Base-by-base conservation (phyloP, 768 basidiomycete species). In the Saitozyma sp. region DNA sequence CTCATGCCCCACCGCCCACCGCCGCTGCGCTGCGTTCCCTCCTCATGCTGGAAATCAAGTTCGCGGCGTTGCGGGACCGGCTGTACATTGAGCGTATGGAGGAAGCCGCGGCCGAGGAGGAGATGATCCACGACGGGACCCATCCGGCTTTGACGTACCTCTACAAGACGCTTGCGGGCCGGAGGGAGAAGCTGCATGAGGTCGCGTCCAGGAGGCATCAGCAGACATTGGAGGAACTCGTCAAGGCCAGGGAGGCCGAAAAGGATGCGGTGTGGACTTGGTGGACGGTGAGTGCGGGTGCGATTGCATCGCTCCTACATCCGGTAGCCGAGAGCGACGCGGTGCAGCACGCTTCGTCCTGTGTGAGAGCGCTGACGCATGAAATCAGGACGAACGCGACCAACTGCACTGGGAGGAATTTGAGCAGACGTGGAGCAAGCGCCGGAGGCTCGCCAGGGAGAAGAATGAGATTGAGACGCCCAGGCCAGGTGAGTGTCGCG, bases 31-130 rank as follows among this genome's bases (percentile, higher is more conserved):
- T 98, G 61, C 92, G 93, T 62, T 88, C 89, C 0, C 82, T 97
- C 8, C 89, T 94, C 3, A 84, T 83, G 50, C 94, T 99, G 69
- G 95, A 99, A 75, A 86, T 97, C 80, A 91, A 90, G 73, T 96
- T 93, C 78, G 93, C 94, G 0, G 80, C 89, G 40, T 79, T 97
- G 59, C 82, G 95, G 52, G 93, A 97, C 76, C 83, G 86, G 54
- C 83, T 97, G 14, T 97, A 94, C 77, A 83, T 97, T 17, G 95
- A 98, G 81, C 90, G 93, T 77, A 92, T 97, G 91, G 90, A 92
- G 46, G 86, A 86, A 5, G 81, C 95, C 8, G 88, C 90, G 41
- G 89, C 88, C 86, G 95, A 98, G 78, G 92, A 97, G 73, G 81
- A 85, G 13, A 82, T 93, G 70, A 84, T 98, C 20, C 82, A 85